A percentile compares a stretch with the other conserved stretches of the same genome.
These are phyloP conservation scores for Olyra latifolia DNA, from an alignment of 176 grass and related monocot genomes.

Conservation along the genomic window DNA sequence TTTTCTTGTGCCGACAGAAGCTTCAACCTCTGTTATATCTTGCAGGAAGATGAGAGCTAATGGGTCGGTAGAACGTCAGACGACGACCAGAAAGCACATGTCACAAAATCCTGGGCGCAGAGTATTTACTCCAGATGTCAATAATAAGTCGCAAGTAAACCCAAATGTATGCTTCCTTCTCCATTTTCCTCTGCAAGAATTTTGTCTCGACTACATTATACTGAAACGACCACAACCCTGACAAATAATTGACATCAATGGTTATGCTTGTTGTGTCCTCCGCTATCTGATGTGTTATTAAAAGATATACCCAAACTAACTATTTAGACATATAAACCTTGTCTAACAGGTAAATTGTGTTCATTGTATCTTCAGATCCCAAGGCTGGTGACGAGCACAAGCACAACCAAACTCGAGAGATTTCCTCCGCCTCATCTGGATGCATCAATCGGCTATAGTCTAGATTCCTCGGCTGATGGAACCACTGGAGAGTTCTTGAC, in stretches of 20 bases:
- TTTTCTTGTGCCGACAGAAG: neutral
- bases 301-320: neutral
- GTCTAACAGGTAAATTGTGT: neutral
- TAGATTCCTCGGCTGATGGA: conserved; percentile 39
- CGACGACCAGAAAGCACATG: conserved; percentile 33
- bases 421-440: conserved; percentile 97
- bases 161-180: conserved; percentile 45
- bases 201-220: neutral
- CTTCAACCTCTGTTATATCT: conserved; percentile 25
- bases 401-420: conserved; percentile 69
- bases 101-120: conserved; percentile 54
- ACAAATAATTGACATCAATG: neutral
- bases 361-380: conserved; percentile 55
- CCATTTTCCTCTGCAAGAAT: neutral
- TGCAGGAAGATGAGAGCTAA: conserved; percentile 63
- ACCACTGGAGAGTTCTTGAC: conserved; percentile 58
- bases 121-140: conserved; percentile 65
- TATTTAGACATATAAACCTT: neutral
- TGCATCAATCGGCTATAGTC: conserved; percentile 61
- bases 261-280: neutral
- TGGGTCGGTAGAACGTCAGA: conserved; percentile 51
- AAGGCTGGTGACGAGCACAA: conserved; percentile 73
- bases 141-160: conserved; percentile 37
- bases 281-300: neutral
- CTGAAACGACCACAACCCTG: neutral